These are phyloP conservation scores for Cunninghamia lanceolata DNA, from an alignment of 75 land plant species.

Conservation along the genomic window DNA sequence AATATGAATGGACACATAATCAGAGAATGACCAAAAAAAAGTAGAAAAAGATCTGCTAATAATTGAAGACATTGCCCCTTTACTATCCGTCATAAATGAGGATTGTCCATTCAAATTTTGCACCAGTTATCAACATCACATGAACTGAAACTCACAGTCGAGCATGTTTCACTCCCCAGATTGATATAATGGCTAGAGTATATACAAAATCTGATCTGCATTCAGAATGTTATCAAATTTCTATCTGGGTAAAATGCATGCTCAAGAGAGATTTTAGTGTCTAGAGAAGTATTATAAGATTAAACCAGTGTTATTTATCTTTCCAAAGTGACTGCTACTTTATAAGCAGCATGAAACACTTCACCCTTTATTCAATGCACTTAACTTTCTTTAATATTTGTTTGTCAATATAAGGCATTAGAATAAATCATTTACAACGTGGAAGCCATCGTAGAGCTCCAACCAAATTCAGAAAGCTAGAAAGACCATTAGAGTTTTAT, in stretches of 20 bases:
- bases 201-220: not conserved
- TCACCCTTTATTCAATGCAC: not conserved
- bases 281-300: not conserved
- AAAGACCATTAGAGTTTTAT: not conserved
- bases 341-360: not conserved
- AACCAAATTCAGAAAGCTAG: not conserved
- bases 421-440: not conserved
- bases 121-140: not conserved
- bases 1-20: not conserved
- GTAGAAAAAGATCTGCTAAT: not conserved
- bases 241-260: not conserved
- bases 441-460: not conserved
- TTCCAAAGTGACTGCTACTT: not conserved
- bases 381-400: too few species aligned
- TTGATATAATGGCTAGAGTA: not conserved
- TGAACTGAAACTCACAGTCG: not conserved
- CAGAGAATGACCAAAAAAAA: not conserved
- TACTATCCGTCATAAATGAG: not conserved
- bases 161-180: not conserved
- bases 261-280: not conserved
- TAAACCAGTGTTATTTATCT: not conserved
- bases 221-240: not conserved
- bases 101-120: not conserved
- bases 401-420: not conserved
- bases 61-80: not conserved